Evolutionary conservation across 2,329 filamentous ascomycete genomes (phyloP), one percentile per base, ranked within the genome.

Genomic region (Fonsecaea nubica): DNA sequence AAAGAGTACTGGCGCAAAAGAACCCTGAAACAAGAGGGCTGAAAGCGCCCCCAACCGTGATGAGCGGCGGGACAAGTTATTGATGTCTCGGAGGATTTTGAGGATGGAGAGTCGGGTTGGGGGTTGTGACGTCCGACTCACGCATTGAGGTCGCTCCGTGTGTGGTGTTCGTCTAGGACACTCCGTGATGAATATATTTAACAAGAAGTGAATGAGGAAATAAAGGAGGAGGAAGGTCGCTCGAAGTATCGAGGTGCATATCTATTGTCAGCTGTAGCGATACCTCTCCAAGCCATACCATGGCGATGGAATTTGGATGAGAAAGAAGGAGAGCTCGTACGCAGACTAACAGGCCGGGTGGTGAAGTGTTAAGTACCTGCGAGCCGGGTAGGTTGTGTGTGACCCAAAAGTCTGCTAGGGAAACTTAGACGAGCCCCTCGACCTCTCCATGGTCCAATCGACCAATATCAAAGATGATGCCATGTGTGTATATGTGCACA

Each of bases 221-320:
- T 48, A 48, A 7, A 21, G 8, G 42, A 9, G n/a, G 4, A 21
- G 42, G 18, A 9, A 40, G 36, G 36, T 40, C 36, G 36, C 30
- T 32, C 6, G 4, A 32, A 6, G 30, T 32, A 73, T 55, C 53
- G 60, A 55, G 72, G 70, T 6, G 72, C 72, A 45, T 74, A 69
- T 66, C 58, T 74, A 12, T 30, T 45, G 7, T 38, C 30, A 40
- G 64, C 63, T 2, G 64, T 64, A 21, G 55, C 57, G 45, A 65
- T 48, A 21, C 71, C 72, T 9, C 66, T 76, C 13, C 32, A 72
- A 15, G 63, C 75, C 60, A 70, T 32, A 32, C 4, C 30, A 32
- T 4, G 30, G 30, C 30, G 4, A 32, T 32, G 30, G 30, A 32
- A 32, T 6, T 32, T 32, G 30, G 1, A 6, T 4, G 30, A 32